These are phyloP conservation scores for Aspergillus hortae DNA, from an alignment of 2,329 filamentous ascomycete species.

Conservation along the genomic window DNA sequence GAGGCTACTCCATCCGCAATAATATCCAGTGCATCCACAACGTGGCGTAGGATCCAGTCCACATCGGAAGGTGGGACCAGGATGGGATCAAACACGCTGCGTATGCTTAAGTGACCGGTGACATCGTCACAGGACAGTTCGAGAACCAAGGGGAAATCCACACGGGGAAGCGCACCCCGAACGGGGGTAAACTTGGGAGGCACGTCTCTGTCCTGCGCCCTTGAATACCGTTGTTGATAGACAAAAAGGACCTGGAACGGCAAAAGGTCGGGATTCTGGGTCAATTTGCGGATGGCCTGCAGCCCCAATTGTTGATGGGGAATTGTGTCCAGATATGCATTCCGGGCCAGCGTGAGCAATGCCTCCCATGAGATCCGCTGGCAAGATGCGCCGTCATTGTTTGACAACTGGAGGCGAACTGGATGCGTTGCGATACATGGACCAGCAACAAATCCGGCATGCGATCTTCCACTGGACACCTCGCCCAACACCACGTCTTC, in stretches of 20 bases:
- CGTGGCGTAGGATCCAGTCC: background rate
- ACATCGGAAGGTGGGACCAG: conserved; percentile 1
- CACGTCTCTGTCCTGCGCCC: background rate
- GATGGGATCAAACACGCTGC: conserved; percentile 2
- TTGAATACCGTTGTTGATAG: background rate
- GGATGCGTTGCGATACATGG: conserved; percentile 8
- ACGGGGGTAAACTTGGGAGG: background rate
- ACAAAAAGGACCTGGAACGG: conserved; percentile 9
- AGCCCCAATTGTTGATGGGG: conserved; percentile 6
- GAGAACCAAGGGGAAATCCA: conserved; percentile 6
- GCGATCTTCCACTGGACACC: conserved; percentile 3
- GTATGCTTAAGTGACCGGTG: conserved; percentile 3
- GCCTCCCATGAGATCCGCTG: background rate
- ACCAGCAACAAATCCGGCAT: conserved; percentile 2
- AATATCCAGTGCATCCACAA: too few species aligned
- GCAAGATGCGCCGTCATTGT: background rate
- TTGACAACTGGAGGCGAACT: background rate
- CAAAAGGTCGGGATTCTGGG: background rate
- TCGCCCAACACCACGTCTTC: conserved; percentile 3
- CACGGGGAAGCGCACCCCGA: background rate
- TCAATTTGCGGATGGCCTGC: background rate
- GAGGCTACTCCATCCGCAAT: too few species aligned
- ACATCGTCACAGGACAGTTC: conserved; percentile 3
- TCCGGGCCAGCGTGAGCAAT: background rate
- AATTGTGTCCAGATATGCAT: conserved; percentile 2